Conservation (phyloP, 345 rosid genomes). For the Acer saccharum region DNA sequence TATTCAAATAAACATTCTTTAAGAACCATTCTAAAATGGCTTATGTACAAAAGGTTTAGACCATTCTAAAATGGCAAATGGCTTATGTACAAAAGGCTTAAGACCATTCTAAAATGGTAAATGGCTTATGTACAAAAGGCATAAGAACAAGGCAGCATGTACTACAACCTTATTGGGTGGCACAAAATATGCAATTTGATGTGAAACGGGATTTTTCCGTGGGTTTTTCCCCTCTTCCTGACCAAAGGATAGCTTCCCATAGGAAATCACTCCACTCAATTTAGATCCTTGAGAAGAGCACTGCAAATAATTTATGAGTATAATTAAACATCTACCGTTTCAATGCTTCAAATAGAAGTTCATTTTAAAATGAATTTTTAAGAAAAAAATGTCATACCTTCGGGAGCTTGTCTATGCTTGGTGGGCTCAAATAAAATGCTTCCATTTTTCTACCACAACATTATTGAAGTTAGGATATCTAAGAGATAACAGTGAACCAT, state of each 20-base stretch:
- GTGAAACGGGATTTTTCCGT: constrained; percentile 65
- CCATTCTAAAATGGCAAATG: neutral
- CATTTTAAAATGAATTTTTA: neutral
- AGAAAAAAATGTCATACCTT: constrained; percentile 42
- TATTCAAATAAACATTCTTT: constrained; percentile 1
- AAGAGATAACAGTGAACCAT: constrained; percentile 14
- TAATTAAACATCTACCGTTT: constrained; percentile 3
- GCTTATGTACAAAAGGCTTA: neutral
- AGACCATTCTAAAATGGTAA: neutral
- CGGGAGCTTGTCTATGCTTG: constrained; percentile 79
- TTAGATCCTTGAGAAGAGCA: constrained; percentile 80
- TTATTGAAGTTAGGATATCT: constrained; percentile 19
- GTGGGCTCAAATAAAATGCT: constrained; percentile 86
- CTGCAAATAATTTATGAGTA: constrained; percentile 44
- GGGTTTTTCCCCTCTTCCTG: constrained; percentile 53
- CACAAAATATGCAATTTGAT: constrained; percentile 67
- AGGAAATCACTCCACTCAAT: constrained; percentile 76
- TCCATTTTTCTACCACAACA: constrained; percentile 67
- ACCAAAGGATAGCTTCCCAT: constrained; percentile 66
- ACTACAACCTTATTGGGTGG: constrained; percentile 85
- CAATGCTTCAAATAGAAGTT: neutral
- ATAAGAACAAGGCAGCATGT: constrained; percentile 7
- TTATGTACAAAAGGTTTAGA: neutral
- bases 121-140: neutral
- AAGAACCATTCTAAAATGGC: neutral